A percentile compares a stretch with the other conserved stretches of the same genome.
These are phyloP conservation scores for Cicer pinnatifidum DNA, from an alignment of 306 rosid genomes.

Conservation along the genomic window DNA sequence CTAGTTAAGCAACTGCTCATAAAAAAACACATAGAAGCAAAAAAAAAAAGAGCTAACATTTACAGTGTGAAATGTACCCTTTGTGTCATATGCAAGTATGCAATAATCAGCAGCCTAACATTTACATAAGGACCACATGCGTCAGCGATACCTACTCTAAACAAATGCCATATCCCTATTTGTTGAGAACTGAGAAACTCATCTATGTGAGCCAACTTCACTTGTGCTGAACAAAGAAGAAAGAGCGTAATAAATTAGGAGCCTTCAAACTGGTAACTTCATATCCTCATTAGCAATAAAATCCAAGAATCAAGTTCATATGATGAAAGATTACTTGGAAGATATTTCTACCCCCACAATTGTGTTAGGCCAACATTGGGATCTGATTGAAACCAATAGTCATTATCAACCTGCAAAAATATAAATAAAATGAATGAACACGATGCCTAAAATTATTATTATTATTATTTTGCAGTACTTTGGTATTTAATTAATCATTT, in stretches of 20 bases:
- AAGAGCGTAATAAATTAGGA: conserved; percentile 10
- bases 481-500: conserved; percentile 23
- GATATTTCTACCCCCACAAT: conserved; percentile 70
- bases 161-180: conserved; percentile 32
- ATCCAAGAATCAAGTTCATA: conserved; percentile 35
- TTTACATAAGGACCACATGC: conserved; percentile 45
- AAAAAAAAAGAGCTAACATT: conserved; percentile 15
- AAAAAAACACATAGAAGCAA: background rate
- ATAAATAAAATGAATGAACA: conserved; percentile 20
- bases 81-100: conserved; percentile 46
- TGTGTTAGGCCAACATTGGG: conserved; percentile 62
- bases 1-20: conserved; percentile 12
- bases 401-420: conserved; percentile 62
- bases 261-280: conserved; percentile 36
- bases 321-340: conserved; percentile 36
- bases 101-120: conserved; percentile 40
- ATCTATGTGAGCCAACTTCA: conserved; percentile 41
- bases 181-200: conserved; percentile 46
- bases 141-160: conserved; percentile 34
- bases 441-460: background rate
- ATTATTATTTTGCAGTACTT: background rate
- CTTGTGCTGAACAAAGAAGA: conserved; percentile 49
- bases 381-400: conserved; percentile 84
- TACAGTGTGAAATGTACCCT: conserved; percentile 44
- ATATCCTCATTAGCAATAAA: conserved; percentile 18